A percentile compares a stretch with the other conserved stretches of the same genome.
phyloP scores from a whole-genome alignment of 2,329 filamentous ascomycete species.

The Chaetomium sp. region DNA sequence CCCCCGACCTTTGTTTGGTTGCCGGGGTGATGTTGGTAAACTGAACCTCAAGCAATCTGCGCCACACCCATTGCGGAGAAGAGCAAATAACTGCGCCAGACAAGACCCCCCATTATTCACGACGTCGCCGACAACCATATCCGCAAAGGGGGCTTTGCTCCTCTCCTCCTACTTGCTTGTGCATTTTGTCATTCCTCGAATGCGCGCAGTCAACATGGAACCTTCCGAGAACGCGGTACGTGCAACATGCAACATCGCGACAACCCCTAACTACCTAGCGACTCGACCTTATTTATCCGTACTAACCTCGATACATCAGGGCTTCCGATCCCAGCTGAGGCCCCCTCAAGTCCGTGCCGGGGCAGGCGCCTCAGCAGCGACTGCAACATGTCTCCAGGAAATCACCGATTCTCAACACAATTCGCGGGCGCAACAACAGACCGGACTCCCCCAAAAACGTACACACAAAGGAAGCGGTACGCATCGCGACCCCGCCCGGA shows the following conservation, averaged over 20 bases:
- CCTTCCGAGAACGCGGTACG: slow-evolving; percentile 42
- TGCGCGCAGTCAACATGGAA: slow-evolving; percentile 42
- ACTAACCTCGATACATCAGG: slow-evolving; percentile 23
- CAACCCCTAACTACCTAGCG: not conserved
- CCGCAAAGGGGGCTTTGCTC: slow-evolving; percentile 43
- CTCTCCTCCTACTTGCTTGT: slow-evolving; percentile 41
- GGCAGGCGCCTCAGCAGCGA: not conserved
- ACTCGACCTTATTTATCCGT: not conserved
- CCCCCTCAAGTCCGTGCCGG: slow-evolving; percentile 28
- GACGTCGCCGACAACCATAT: slow-evolving; percentile 38
- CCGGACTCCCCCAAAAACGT: slow-evolving; percentile 55
- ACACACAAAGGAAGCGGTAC: slow-evolving; percentile 37
- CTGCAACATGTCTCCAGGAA: slow-evolving; percentile 48
- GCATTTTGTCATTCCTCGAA: slow-evolving; percentile 36
- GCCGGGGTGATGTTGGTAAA: slow-evolving; percentile 33
- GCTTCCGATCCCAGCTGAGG: slow-evolving; percentile 34
- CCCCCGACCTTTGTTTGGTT: slow-evolving; percentile 24
- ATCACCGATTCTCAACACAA: slow-evolving; percentile 65
- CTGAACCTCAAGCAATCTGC: slow-evolving; percentile 26
- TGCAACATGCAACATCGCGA: slow-evolving; percentile 13
- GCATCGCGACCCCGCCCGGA: slow-evolving; percentile 27
- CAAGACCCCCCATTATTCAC: slow-evolving; percentile 35
- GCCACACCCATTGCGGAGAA: slow-evolving; percentile 33
- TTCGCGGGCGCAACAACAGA: slow-evolving; percentile 49
- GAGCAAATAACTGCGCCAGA: slow-evolving; percentile 29